phyloP scores from a whole-genome alignment of 2,329 filamentous ascomycete species.

The Monosporascus sp. region DNA sequence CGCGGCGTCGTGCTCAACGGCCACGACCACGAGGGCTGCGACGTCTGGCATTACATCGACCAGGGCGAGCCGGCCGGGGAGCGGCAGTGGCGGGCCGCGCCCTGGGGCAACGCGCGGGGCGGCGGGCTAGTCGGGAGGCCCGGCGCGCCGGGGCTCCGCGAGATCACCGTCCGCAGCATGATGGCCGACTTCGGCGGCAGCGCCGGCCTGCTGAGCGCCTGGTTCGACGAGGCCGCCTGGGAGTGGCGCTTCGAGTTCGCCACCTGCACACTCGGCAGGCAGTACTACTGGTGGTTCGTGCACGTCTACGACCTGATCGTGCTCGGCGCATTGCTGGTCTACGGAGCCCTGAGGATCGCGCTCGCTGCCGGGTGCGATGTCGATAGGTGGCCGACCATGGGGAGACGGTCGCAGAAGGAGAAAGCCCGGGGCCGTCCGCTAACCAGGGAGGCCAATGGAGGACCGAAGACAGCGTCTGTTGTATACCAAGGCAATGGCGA shows the following conservation, averaged over 20 bases:
- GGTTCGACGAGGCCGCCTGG: slow-evolving; percentile 71
- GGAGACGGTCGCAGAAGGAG: not conserved
- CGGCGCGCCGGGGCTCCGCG: slow-evolving; percentile 63
- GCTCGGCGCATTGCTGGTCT: slow-evolving; percentile 26
- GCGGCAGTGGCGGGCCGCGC: slow-evolving; percentile 45
- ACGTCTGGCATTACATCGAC: slow-evolving; percentile 78
- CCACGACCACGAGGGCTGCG: slow-evolving; percentile 93
- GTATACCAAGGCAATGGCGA: slow-evolving; percentile 6
- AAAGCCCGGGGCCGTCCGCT: not conserved
- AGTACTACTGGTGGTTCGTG: slow-evolving; percentile 92
- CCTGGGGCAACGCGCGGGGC: slow-evolving; percentile 41
- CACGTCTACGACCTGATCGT: slow-evolving; percentile 65
- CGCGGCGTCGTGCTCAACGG: slow-evolving; percentile 81
- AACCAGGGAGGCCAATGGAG: not conserved
- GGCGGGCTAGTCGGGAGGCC: slow-evolving; percentile 36
- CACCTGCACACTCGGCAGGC: slow-evolving; percentile 73
- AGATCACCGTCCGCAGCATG: slow-evolving; percentile 95
- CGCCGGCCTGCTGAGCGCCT: slow-evolving; percentile 79
- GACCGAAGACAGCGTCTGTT: not conserved
- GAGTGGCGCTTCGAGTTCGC: slow-evolving; percentile 81
- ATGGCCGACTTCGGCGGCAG: slow-evolving; percentile 97
- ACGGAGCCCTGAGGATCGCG: slow-evolving; percentile 17
- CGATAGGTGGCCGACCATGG: slow-evolving; percentile 10
- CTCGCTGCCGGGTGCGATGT: slow-evolving; percentile 14
- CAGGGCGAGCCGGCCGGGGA: slow-evolving; percentile 45